Evolutionary conservation across 768 basidiomycete genomes (phyloP).

Genomic region (Amanita phalloides): DNA sequence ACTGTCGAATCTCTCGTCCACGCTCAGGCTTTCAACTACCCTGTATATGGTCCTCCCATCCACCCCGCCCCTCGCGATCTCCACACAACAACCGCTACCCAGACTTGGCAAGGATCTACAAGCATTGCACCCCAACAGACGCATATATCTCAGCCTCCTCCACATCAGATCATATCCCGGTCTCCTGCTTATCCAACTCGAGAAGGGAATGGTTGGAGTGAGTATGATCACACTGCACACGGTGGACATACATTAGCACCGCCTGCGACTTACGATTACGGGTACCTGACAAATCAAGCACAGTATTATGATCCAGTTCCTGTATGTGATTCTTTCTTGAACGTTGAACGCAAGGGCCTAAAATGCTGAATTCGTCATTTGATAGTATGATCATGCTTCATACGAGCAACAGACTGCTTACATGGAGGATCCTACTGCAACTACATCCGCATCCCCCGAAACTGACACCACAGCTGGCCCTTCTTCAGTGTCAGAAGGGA

Average conservation of each 20-base stretch:
- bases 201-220: slow-evolving; percentile 42
- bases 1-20: slow-evolving; percentile 21
- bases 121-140: slow-evolving; percentile 59
- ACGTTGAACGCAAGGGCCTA: neutral
- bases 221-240: slow-evolving; percentile 35
- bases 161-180: slow-evolving; percentile 36
- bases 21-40: slow-evolving; percentile 26
- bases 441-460: slow-evolving; percentile 26
- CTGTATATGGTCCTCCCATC: slow-evolving; percentile 23
- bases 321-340: neutral
- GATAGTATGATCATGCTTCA: slow-evolving; percentile 41
- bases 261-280: slow-evolving; percentile 43
- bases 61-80: slow-evolving; percentile 29
- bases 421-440: slow-evolving; percentile 38
- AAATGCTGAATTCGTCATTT: neutral
- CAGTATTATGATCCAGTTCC: slow-evolving; percentile 12
- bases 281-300: slow-evolving; percentile 52
- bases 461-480: slow-evolving; percentile 28
- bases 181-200: slow-evolving; percentile 31
- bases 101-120: slow-evolving; percentile 53
- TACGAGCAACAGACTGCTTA: slow-evolving; percentile 29
- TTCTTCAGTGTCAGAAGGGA: slow-evolving; percentile 19
- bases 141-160: slow-evolving; percentile 37
- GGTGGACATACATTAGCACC: slow-evolving; percentile 32
- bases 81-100: slow-evolving; percentile 40